These are phyloP conservation scores for Capillidium heterosporum DNA, from an alignment of 371 early-diverging fungal species.

Conservation along the genomic window DNA sequence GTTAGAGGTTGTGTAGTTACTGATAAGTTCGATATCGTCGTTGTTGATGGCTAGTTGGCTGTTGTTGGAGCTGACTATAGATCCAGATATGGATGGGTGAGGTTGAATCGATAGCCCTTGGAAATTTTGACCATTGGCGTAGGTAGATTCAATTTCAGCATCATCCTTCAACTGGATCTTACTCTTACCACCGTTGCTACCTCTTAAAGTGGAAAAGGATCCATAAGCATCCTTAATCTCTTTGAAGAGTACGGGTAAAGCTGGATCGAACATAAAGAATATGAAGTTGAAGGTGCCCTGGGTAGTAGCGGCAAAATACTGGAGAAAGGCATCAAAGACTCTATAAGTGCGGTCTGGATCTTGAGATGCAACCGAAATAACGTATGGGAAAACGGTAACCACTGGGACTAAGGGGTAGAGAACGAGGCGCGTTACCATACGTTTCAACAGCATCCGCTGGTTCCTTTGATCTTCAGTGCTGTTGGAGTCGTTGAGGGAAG, in stretches of 20 bases:
- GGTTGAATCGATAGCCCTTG: too few species aligned
- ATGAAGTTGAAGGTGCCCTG: conserved; percentile 3
- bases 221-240: not conserved
- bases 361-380: not conserved
- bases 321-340: not conserved
- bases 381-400: conserved; percentile 3
- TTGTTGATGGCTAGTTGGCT: too few species aligned
- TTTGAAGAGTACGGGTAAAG: not conserved
- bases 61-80: too few species aligned
- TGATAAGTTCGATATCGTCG: too few species aligned
- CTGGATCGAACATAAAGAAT: conserved; percentile 5
- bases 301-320: not conserved
- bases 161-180: too few species aligned
- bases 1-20: too few species aligned
- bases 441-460: not conserved
- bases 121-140: too few species aligned
- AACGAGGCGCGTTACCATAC: not conserved
- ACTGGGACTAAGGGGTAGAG: not conserved
- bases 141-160: too few species aligned
- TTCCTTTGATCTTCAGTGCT: not conserved
- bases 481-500: too few species aligned
- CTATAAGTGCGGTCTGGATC: not conserved
- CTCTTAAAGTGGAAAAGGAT: too few species aligned
- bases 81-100: too few species aligned
- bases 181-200: too few species aligned